Conservation (phyloP, 768 basidiomycete genomes). For the Phanerodontia chrysosporium region DNA sequence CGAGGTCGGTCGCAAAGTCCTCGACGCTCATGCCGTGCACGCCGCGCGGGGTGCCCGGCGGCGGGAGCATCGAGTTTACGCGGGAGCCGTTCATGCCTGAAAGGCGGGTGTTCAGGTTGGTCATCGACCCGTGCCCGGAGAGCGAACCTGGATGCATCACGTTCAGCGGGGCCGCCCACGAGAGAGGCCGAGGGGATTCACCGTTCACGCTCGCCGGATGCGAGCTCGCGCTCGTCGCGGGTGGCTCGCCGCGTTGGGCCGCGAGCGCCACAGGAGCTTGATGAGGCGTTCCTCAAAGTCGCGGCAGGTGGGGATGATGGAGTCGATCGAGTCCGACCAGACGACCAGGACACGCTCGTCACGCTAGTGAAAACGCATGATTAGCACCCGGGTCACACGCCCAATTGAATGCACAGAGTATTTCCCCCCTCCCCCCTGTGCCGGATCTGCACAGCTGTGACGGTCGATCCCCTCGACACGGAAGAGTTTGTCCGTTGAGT, state of each 20-base stretch:
- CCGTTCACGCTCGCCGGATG: constrained; percentile 24
- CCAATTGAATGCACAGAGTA: not conserved
- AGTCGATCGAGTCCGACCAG: constrained; percentile 79
- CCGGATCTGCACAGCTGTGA: not conserved
- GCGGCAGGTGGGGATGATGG: constrained; percentile 54
- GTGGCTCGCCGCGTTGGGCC: constrained; percentile 25
- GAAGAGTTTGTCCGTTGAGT: not conserved
- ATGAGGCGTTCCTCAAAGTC: constrained; percentile 59
- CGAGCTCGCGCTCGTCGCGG: constrained; percentile 25
- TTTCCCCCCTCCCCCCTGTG: not conserved
- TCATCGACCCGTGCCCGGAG: constrained; percentile 34
- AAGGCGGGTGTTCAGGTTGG: constrained; percentile 21
- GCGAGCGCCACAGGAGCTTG: constrained; percentile 48
- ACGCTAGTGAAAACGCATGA: constrained; percentile 37
- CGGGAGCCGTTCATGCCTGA: constrained; percentile 12
- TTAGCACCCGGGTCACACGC: not conserved
- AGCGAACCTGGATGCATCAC: constrained; percentile 25
- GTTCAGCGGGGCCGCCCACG: not conserved
- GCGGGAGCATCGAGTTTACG: constrained; percentile 14
- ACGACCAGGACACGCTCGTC: constrained; percentile 82
- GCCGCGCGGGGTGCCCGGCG: constrained; percentile 24
- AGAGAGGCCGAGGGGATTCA: constrained; percentile 5
- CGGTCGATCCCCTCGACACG: not conserved
- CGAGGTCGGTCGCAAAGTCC: constrained; percentile 21
- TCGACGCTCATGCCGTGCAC: constrained; percentile 21